Evolutionary conservation across 768 basidiomycete genomes (phyloP), one percentile per base, ranked within the genome.

Genomic region (Rubroboletus pulcherrimus): DNA sequence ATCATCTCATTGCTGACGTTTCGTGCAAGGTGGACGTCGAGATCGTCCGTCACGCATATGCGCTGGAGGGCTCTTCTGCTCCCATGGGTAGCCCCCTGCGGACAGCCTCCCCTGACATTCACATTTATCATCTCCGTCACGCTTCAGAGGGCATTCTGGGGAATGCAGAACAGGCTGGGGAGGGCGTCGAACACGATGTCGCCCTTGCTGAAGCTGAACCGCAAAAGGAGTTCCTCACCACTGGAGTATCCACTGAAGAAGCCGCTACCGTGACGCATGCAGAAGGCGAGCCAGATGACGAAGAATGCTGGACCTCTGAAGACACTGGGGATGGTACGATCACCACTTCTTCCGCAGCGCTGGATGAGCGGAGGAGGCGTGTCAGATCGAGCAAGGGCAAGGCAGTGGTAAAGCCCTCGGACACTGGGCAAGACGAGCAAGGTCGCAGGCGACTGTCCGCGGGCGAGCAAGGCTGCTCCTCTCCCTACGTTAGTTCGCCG

Each of bases 251-350:
- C 26, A 54, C 15, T n/a, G 58, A 56, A 35, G 58, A 56, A 46
- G 47, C 40, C 17, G 12, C 15, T 24, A n/a, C 51, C 2, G 54
- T 21, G 17, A 58, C 50, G 3, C 50, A 46, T 9, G 42, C 34
- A 29, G 66, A 57, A 35, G 48, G 51, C 30, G 68, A 69, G 7
- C 51, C 11, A 7, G 76, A 78, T 4, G 81, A 78, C 5, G 84
- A 86, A 1, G 86, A 81, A 56, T 83, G 77, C 2, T 87, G 85
- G 86, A 77, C 78, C 17, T 87, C 85, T 7, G 87, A 89, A 46
- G 71, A 66, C 24, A 78, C 77, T 53, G 70, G 63, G 41, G 64
- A 66, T 24, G 59, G 62, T 29, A 51, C 55, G 3, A 47, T 57
- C 33, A 48, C 56, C 7, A 33, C 51, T 35, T 54, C 60, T 29